Percentiles rank a stretch among this genome's conserved stretches.
These are phyloP conservation scores for Aspergillus sp. DNA, from an alignment of 2,329 filamentous ascomycete genomes.

Conservation along the genomic window DNA sequence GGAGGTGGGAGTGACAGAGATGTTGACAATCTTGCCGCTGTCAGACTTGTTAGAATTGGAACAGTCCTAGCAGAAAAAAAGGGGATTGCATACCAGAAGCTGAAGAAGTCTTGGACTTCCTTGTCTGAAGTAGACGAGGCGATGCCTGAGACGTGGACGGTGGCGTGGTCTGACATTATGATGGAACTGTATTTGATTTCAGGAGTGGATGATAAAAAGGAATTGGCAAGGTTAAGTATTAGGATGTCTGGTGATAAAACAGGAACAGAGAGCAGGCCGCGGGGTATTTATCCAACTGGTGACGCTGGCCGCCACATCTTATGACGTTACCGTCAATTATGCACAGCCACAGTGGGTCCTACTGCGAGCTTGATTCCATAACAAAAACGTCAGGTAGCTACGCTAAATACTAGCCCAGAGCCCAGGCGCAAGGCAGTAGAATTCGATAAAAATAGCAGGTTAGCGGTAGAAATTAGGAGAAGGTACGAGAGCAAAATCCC, in stretches of 20 bases:
- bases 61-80: neutral
- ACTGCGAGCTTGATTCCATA: neutral
- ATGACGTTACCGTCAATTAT: conserved; percentile 2
- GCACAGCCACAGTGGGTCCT: conserved; percentile 28
- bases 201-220: neutral
- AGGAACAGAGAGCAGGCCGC: conserved; percentile 4
- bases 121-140: conserved; percentile 77
- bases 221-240: neutral
- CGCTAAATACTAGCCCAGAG: neutral
- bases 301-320: conserved; percentile 12
- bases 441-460: conserved; percentile 12
- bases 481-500: neutral
- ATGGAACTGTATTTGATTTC: neutral
- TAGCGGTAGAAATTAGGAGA: neutral
- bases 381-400: conserved; percentile 1
- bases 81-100: conserved; percentile 68
- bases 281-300: conserved; percentile 16
- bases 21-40: conserved; percentile 85
- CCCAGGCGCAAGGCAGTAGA: conserved; percentile 11
- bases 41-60: neutral
- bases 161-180: conserved; percentile 59
- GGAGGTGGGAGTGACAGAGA: conserved; percentile 69
- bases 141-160: conserved; percentile 89
- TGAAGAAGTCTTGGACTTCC: conserved; percentile 96
- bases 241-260: neutral